Percentiles rank a stretch among this genome's conserved stretches.
These are phyloP conservation scores for Herpetospermum pedunculosum DNA, from an alignment of 306 rosid species.

Conservation along the genomic window DNA sequence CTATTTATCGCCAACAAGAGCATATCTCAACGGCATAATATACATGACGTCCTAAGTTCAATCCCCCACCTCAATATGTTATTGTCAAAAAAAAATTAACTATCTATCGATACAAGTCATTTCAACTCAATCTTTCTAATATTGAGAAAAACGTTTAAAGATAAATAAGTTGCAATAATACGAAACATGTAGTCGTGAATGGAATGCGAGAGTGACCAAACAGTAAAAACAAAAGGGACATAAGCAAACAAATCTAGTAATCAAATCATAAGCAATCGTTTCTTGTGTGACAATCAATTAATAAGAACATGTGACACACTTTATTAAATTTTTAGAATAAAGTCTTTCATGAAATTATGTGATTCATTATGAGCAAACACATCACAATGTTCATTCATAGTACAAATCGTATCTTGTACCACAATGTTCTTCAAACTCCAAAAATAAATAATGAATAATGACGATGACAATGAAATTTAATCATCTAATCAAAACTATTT, in stretches of 20 bases:
- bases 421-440: not conserved
- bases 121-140: not conserved
- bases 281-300: not conserved
- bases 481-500: not conserved
- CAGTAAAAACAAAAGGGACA: not conserved
- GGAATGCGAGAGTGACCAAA: not conserved
- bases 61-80: too few species aligned
- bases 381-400: not conserved
- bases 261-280: not conserved
- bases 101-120: too few species aligned
- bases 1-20: too few species aligned
- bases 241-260: not conserved
- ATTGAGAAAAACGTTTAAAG: not conserved
- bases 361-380: not conserved
- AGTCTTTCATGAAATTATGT: not conserved
- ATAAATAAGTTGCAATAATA: too few species aligned
- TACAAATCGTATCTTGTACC: not conserved
- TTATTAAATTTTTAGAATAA: not conserved
- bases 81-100: too few species aligned
- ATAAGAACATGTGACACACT: not conserved
- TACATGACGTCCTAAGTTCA: too few species aligned
- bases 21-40: too few species aligned
- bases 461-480: not conserved
- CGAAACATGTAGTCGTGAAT: not conserved
- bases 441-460: not conserved